A percentile compares a stretch with the other conserved stretches of the same genome.
These are phyloP conservation scores for Castanea sativa DNA, from an alignment of 306 rosid genomes.

Conservation along the genomic window DNA sequence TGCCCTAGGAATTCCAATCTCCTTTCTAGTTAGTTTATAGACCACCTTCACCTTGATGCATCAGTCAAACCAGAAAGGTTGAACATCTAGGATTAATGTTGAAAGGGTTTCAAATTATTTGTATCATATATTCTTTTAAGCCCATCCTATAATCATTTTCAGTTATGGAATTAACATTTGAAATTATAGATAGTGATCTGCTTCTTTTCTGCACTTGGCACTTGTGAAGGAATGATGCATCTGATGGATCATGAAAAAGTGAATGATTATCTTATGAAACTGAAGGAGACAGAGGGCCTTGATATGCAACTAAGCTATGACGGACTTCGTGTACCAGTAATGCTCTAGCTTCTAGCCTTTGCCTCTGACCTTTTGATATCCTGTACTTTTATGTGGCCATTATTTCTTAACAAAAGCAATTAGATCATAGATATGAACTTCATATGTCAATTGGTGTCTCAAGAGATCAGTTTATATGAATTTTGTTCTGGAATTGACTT, in stretches of 20 bases:
- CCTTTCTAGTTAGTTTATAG: slow-evolving; percentile 7
- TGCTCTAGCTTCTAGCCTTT: slow-evolving; percentile 28
- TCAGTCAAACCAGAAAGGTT: background rate
- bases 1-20: background rate
- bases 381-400: background rate
- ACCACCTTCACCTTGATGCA: slow-evolving; percentile 4
- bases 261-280: slow-evolving; percentile 52
- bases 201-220: slow-evolving; percentile 9
- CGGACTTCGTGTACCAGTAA: slow-evolving; percentile 71
- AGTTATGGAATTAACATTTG: background rate
- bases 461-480: background rate
- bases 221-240: slow-evolving; percentile 92
- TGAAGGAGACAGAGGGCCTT: slow-evolving; percentile 75
- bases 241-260: slow-evolving; percentile 92
- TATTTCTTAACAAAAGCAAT: background rate
- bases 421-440: background rate
- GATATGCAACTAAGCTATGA: slow-evolving; percentile 87
- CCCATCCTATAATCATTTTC: background rate
- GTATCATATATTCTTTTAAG: background rate
- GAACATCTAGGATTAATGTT: background rate
- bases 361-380: background rate
- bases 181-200: slow-evolving; percentile 2
- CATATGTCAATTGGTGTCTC: slow-evolving; percentile 1
- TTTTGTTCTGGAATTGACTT: background rate
- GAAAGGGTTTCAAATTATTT: background rate